Evolutionary conservation across 345 rosid species (phyloP).

Genomic region (Mangifera indica): DNA sequence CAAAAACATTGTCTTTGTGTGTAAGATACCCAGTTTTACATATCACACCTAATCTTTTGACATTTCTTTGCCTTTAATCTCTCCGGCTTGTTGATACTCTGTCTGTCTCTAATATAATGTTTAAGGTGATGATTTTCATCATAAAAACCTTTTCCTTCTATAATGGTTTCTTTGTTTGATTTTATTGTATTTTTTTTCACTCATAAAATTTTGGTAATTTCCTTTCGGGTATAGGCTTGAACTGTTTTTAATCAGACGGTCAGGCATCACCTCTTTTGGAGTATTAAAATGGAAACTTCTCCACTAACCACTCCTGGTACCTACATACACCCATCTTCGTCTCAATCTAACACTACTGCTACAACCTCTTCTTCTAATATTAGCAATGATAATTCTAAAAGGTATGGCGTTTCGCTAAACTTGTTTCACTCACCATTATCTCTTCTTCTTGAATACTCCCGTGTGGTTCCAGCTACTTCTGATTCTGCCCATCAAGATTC

Average conservation of each 20-base stretch:
- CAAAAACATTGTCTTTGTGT: no score
- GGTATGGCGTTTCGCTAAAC: conserved; percentile 28
- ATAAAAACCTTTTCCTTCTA: neutral
- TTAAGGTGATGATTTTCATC: neutral
- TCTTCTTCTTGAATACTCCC: conserved; percentile 36
- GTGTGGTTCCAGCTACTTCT: conserved; percentile 16
- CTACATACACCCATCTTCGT: neutral
- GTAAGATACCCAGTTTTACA: no score
- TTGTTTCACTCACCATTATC: conserved; percentile 35
- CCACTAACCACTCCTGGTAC: neutral
- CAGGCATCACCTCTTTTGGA: neutral
- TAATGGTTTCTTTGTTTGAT: neutral
- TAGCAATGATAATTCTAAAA: conserved; percentile 14
- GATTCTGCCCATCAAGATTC: conserved; percentile 5
- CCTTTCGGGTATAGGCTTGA: neutral
- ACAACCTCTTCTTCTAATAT: neutral
- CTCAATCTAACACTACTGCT: neutral
- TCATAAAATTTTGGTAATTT: no score
- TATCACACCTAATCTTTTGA: neutral
- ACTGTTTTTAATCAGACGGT: no score
- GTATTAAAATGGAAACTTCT: conserved; percentile 18
- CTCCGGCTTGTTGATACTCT: neutral
- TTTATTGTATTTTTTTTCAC: neutral
- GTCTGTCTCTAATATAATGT: neutral
- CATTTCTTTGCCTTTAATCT: neutral